Base-by-base conservation (phyloP, 2,329 filamentous ascomycete species). In the Stemphylium beticola region DNA sequence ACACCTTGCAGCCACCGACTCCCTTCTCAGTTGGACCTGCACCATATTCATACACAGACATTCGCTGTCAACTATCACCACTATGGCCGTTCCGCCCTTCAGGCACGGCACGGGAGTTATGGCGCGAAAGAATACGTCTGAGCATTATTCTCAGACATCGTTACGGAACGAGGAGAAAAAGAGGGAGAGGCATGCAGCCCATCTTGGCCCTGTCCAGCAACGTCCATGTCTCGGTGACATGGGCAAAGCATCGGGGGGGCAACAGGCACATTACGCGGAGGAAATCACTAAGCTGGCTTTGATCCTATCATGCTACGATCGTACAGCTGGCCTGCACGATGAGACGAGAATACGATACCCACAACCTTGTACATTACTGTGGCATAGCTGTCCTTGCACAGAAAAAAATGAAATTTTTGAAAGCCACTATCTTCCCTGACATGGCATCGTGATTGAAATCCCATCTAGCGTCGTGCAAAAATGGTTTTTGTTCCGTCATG, bases 211-310 rank as follows among this genome's bases (percentile, higher is more conserved):
- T 40, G 4, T 10, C 32, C 24, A 20, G 20, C 32, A 24, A 33
- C 2, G 9, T 24, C 37, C 18, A 32, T 24, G 24, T 33, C 37
- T 24, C 26, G 40, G 34, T 15, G 43, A 34, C 18, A 24, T 42
- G 9, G 17, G 11, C 43, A 31, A 43, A 24, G 4, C 4, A 20
- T 26, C 15, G 40, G 17, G 17, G 17, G 20, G 24, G 20, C n/a
- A 17, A 24, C 18, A 26, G 15, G 17, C 32, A 26, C 20, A 47
- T 18, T 20, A 29, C 7, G 43, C 53, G 41, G 17, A 31, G 42
- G 32, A 33, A 32, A 32, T 39, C 15, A 42, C 39, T 39, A 45
- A 49, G 56, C 55, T 51, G 53, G 58, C n/a, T 34, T 57, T 49
- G 24, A 31, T 34, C 8, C 22, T n/a, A 49, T 46, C 18, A 36